A percentile compares a stretch with the other conserved stretches of the same genome.
Conservation (phyloP, 164 flowering plant genomes). For the Macadamia tetraphylla region DNA sequence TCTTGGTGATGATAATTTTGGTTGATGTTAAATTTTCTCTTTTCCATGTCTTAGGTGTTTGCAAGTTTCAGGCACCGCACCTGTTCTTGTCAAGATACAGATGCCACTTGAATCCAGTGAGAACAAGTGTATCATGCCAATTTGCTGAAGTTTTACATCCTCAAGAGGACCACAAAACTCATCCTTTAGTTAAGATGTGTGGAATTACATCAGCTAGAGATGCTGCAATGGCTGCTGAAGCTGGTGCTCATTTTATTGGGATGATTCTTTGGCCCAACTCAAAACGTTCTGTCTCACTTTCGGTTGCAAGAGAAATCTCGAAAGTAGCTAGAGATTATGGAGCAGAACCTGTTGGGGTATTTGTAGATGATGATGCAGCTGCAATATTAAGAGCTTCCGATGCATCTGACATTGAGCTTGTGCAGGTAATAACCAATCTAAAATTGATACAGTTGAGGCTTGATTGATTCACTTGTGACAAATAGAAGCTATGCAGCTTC, state of each 20-base stretch:
- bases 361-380: conserved; percentile 83
- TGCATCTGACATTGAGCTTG: conserved; percentile 60
- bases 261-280: conserved; percentile 97
- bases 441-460: not conserved
- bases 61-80: not conserved
- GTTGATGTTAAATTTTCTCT: too few relatives aligned
- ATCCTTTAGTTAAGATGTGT: conserved; percentile 48
- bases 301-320: conserved; percentile 77
- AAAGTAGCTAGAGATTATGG: conserved; percentile 68
- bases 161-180: conserved; percentile 24
- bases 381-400: conserved; percentile 61
- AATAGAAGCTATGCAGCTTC: conserved; percentile 54
- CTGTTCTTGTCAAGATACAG: not conserved
- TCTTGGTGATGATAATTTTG: not conserved
- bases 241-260: conserved; percentile 79
- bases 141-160: not conserved
- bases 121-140: conserved; percentile 7
- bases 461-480: conserved; percentile 10
- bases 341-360: conserved; percentile 88
- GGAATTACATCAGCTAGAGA: conserved; percentile 45
- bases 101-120: not conserved
- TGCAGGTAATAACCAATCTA: conserved; percentile 50
- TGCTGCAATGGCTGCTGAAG: conserved; percentile 75
- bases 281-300: conserved; percentile 74
- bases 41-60: not conserved